phyloP scores from a whole-genome alignment of 2,329 filamentous ascomycete species.

The Ilyonectria destructans region DNA sequence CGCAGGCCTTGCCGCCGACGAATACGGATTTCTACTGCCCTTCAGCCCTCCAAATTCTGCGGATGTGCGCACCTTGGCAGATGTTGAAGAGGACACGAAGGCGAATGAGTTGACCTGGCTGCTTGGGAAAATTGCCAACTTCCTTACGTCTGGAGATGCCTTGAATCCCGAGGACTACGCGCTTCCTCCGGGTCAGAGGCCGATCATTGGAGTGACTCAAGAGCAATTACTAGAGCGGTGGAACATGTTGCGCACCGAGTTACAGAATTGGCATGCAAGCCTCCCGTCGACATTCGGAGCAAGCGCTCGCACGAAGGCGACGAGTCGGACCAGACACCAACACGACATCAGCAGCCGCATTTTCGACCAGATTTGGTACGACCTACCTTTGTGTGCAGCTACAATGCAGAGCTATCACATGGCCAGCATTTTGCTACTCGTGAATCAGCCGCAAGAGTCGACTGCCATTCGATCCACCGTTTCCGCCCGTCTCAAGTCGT shows the following conservation, averaged over 20 bases:
- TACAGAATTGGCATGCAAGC: conserved; percentile 40
- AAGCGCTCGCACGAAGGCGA: conserved; percentile 32
- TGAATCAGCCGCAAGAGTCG: conserved; percentile 61
- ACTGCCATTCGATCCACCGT: conserved; percentile 46
- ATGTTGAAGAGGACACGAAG: conserved; percentile 76
- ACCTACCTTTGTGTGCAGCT: conserved; percentile 74
- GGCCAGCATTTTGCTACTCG: conserved; percentile 73
- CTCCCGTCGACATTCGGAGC: conserved; percentile 38
- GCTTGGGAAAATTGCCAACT: conserved; percentile 77
- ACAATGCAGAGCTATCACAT: conserved; percentile 79
- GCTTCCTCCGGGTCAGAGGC: conserved; percentile 37
- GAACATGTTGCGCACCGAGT: conserved; percentile 34
- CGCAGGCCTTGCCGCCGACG: conserved; percentile 69
- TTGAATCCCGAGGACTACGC: conserved; percentile 54
- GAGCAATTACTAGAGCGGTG: conserved; percentile 40
- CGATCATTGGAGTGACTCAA: conserved; percentile 40
- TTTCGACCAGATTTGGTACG: conserved; percentile 75
- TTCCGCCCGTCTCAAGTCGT: conserved; percentile 39
- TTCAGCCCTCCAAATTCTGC: conserved; percentile 57
- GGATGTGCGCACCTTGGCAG: conserved; percentile 61
- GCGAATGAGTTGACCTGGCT: conserved; percentile 78
- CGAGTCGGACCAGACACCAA: background rate
- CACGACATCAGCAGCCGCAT: conserved; percentile 6
- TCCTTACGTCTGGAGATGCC: conserved; percentile 71
- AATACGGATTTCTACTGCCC: conserved; percentile 39